These are phyloP conservation scores for Pseudogymnoascus destructans DNA, from an alignment of 2,329 filamentous ascomycete genomes.

Conservation along the genomic window DNA sequence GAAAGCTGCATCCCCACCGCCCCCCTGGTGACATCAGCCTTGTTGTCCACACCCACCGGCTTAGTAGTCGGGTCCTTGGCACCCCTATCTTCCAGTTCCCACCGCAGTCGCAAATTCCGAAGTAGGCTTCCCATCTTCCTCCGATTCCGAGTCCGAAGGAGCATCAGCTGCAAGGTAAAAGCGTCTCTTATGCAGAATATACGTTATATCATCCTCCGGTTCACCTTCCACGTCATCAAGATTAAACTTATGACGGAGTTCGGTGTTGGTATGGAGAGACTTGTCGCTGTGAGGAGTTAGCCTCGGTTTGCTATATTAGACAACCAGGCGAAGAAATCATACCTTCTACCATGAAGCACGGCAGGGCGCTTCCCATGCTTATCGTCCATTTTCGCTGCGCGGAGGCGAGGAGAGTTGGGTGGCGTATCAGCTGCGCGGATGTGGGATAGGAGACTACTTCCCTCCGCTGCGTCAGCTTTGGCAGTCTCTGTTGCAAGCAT, in stretches of 20 bases:
- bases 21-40: slow-evolving; percentile 44
- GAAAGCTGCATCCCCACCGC: slow-evolving; percentile 35
- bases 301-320: neutral
- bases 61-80: slow-evolving; percentile 28
- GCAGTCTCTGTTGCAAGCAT: neutral
- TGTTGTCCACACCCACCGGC: slow-evolving; percentile 36
- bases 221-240: neutral
- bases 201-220: neutral
- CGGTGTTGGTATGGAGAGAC: neutral
- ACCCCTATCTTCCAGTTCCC: slow-evolving; percentile 26
- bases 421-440: neutral
- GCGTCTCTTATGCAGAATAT: neutral
- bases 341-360: neutral
- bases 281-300: neutral
- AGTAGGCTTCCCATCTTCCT: slow-evolving; percentile 11
- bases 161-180: neutral
- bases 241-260: neutral
- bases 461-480: neutral
- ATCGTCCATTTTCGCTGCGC: neutral
- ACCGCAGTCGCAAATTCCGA: slow-evolving; percentile 11
- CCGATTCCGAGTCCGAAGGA: neutral
- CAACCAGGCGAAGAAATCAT: neutral
- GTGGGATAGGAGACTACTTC: neutral
- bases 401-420: neutral
- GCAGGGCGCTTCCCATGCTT: neutral